phyloP scores from a whole-genome alignment of 2,329 filamentous ascomycete species.

The Ceratocystis smalleyi region DNA sequence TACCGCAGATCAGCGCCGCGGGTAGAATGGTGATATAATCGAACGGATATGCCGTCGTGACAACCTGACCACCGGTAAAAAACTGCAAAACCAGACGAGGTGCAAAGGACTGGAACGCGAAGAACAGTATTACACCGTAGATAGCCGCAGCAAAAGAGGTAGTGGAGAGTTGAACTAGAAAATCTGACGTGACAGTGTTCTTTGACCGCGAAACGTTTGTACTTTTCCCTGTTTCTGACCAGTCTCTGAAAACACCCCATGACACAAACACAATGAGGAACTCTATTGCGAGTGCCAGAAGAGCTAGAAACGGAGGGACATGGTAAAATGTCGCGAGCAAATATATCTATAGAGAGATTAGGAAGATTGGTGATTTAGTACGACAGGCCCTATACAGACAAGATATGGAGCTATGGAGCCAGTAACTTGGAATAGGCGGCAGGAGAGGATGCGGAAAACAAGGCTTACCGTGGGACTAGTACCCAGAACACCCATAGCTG shows the following conservation, averaged over 20 bases:
- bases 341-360: slow-evolving; percentile 37
- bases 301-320: slow-evolving; percentile 44
- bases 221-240: not conserved
- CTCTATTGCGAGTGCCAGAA: slow-evolving; percentile 35
- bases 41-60: slow-evolving; percentile 52
- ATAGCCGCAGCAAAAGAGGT: slow-evolving; percentile 54
- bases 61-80: slow-evolving; percentile 55
- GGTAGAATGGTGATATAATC: slow-evolving; percentile 47
- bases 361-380: not conserved
- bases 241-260: not conserved
- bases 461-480: slow-evolving; percentile 52
- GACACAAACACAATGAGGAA: not conserved
- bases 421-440: too few relatives aligned
- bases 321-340: slow-evolving; percentile 66
- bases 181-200: slow-evolving; percentile 49
- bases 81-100: slow-evolving; percentile 57
- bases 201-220: slow-evolving; percentile 46
- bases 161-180: slow-evolving; percentile 46
- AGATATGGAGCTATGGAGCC: not conserved
- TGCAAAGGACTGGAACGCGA: slow-evolving; percentile 53
- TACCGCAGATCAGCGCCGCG: slow-evolving; percentile 43
- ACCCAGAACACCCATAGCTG: slow-evolving; percentile 50
- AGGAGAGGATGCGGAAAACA: not conserved
- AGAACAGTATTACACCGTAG: slow-evolving; percentile 58
- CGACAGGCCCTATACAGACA: not conserved